Conservation (phyloP, 495 filamentous ascomycete species). For the Lentithecium fluviatile region DNA sequence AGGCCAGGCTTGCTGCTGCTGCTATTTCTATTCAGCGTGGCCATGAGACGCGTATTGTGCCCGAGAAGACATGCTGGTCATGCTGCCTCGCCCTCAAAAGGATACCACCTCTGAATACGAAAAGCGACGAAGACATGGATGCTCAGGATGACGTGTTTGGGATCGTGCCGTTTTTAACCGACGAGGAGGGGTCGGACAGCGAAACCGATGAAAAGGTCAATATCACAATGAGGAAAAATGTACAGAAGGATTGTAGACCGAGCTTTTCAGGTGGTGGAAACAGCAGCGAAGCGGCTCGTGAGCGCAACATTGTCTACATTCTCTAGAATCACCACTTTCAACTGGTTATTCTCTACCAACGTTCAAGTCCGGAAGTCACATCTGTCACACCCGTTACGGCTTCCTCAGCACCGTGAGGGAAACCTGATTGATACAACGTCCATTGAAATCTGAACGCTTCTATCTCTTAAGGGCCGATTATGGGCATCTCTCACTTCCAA, state of each 20-base stretch:
- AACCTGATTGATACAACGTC: too few species aligned
- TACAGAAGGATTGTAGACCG: not conserved
- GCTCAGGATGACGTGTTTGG: not conserved
- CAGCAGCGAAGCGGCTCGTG: not conserved
- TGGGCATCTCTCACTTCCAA: too few species aligned
- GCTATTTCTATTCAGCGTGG: not conserved
- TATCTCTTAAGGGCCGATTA: too few species aligned
- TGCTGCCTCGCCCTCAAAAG: not conserved
- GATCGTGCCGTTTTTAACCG: not conserved
- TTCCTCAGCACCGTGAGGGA: too few species aligned
- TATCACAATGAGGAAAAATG: not conserved
- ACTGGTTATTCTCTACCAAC: too few species aligned
- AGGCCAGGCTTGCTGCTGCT: conserved; percentile 1
- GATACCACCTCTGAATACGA: not conserved
- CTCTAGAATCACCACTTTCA: too few species aligned
- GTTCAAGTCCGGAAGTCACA: too few species aligned
- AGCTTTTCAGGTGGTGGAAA: not conserved
- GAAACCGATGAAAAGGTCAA: not conserved
- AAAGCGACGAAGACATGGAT: not conserved
- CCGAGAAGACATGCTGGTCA: conserved; percentile 5
- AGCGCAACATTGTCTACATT: not conserved
- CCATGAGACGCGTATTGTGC: not conserved
- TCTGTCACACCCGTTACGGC: too few species aligned
- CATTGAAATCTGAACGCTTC: too few species aligned
- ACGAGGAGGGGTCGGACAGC: not conserved